phyloP scores from a whole-genome alignment of 2,329 filamentous ascomycete genomes.

The Stachybotrys echinatus region DNA sequence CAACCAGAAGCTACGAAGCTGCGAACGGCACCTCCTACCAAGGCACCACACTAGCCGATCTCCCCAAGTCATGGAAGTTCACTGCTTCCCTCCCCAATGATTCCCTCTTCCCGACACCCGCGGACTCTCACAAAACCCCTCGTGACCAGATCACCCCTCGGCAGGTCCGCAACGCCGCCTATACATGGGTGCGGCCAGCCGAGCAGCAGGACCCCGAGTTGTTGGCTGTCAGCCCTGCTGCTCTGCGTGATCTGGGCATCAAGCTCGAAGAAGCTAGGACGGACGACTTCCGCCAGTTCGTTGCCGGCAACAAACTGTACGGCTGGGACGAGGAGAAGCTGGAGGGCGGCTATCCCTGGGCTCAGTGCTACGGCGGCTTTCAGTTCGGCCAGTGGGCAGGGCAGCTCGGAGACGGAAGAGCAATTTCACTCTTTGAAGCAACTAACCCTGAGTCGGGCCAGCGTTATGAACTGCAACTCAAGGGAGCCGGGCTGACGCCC shows the following conservation, averaged over 20 bases:
- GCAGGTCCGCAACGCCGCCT: conserved; percentile 78
- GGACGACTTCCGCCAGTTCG: conserved; percentile 69
- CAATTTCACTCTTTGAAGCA: conserved; percentile 89
- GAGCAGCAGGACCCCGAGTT: conserved; percentile 67
- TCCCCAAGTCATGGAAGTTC: conserved; percentile 62
- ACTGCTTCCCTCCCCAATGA: conserved; percentile 71
- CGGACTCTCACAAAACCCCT: conserved; percentile 74
- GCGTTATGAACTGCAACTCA: conserved; percentile 87
- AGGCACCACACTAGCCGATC: conserved; percentile 41
- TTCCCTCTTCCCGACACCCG: conserved; percentile 70
- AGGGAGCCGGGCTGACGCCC: conserved; percentile 87
- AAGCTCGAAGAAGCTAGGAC: conserved; percentile 60
- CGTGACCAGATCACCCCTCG: conserved; percentile 73
- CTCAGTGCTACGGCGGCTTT: conserved; percentile 91
- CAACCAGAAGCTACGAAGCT: not conserved
- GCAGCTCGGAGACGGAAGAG: conserved; percentile 89
- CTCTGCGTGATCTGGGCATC: conserved; percentile 78
- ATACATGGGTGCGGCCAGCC: conserved; percentile 86
- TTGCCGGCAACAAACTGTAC: conserved; percentile 77
- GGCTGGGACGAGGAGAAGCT: conserved; percentile 66
- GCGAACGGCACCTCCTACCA: conserved; percentile 19
- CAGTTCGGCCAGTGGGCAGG: conserved; percentile 87
- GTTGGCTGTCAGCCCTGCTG: conserved; percentile 72
- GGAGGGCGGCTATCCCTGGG: conserved; percentile 86
- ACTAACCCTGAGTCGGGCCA: conserved; percentile 67